Base-by-base conservation (phyloP, 2,329 filamentous ascomycete genomes). In the Bretziella fagacearum region DNA sequence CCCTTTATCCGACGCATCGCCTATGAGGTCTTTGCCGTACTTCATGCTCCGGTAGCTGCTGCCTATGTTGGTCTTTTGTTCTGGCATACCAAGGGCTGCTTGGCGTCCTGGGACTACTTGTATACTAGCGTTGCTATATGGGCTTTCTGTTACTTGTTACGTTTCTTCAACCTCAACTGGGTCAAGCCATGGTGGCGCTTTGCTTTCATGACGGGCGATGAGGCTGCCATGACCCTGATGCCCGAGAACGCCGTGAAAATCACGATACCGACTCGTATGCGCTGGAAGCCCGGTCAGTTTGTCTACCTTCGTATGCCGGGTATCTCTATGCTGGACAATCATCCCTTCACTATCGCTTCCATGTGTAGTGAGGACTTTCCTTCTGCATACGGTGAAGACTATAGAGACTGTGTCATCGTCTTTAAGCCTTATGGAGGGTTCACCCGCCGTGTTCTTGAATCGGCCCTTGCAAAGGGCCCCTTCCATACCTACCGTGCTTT, bases 211-310 rank as follows among this genome's bases (percentile, higher is more conserved):
- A 81, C 94, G 36, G 89, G 89, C 41, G 89, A 96, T 55, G 86
- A 94, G 62, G 86, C 84, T 1, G 84, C 85, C 22, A 79, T 95
- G 32, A 91, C 84, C 1, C 70, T 95, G 20, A 79, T 96, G 67
- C 79, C 85, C 2, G 86, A 95, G 56, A 89, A 93, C 57, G 84
- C 85, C n/a, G 80, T 96, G 64, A 95, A 95, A 61, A 75, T 96
- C 54, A 95, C 89, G 0, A 82, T 96, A 44, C 86, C 89, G 1
- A 95, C 89, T 0, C 84, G 89, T 60, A 83, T 93, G 72, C 79
- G 76, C 52, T 96, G 89, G 89, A 80, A 77, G 58, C 86, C 89
- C 0, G 91, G 89, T 4, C 91, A 96, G 61, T 95, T 93, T 55
- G 82, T 95, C 15, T 96, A 95, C 59, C 70, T 96, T 17, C 78